Conservation (phyloP, 306 rosid species). For the Medicago truncatula region MtrunA17r5.0-ANR NC_053044.1:45378501-45379000, state of each 20-base stretch:
- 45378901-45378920: background rate
- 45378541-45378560: constrained; percentile 9
- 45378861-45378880: constrained; percentile 6
- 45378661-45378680: background rate
- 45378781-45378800: background rate
- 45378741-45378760: constrained; percentile 9
- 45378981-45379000: background rate
- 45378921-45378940: background rate
- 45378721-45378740: constrained; percentile 25
- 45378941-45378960: background rate
- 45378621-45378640: background rate
- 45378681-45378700: background rate
- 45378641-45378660: background rate
- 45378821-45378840: background rate
- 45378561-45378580: constrained; percentile 15
- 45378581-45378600: background rate
- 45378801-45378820: background rate
- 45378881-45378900: background rate
- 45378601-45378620: background rate
- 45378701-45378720: background rate
- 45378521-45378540: too few species aligned
- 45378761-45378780: constrained; percentile 4
- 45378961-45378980: background rate
- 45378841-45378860: background rate
- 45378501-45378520: too few species aligned